These are phyloP conservation scores for Mallotus nudiflorus DNA, from an alignment of 345 rosid genomes.

Conservation along the genomic window DNA sequence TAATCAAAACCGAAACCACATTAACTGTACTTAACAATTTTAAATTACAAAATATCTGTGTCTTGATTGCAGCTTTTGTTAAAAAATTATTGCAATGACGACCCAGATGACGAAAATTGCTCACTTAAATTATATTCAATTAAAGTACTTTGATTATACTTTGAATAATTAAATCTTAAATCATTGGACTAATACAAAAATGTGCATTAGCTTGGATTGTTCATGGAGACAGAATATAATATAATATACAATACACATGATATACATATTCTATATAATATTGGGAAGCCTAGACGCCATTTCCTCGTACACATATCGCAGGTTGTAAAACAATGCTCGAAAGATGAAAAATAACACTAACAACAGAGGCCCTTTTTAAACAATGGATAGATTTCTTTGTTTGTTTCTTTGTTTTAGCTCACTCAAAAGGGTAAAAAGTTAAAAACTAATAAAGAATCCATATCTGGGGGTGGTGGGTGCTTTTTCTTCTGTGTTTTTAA, in stretches of 20 bases:
- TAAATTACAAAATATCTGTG: not conserved
- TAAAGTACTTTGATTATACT: no score
- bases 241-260: no score
- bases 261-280: not conserved
- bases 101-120: conserved; percentile 41
- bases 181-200: conserved; percentile 24
- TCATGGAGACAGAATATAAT: not conserved
- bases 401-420: not conserved
- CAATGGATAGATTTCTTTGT: not conserved
- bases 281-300: conserved; percentile 9
- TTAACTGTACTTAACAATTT: not conserved
- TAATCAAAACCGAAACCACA: not conserved
- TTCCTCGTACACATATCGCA: conserved; percentile 34
- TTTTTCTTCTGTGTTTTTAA: not conserved
- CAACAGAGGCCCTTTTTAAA: no score
- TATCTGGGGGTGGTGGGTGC: not conserved
- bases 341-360: not conserved
- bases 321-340: not conserved
- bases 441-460: not conserved
- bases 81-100: conserved; percentile 29
- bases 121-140: conserved; percentile 8
- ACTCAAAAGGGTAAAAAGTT: conserved; percentile 10
- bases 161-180: conserved; percentile 21
- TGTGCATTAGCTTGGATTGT: not conserved
- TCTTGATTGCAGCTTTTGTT: not conserved